Evolutionary conservation across 176 grass and related monocot genomes (phyloP), one percentile per base, ranked within the genome.

Genomic region (Canna indica): DNA sequence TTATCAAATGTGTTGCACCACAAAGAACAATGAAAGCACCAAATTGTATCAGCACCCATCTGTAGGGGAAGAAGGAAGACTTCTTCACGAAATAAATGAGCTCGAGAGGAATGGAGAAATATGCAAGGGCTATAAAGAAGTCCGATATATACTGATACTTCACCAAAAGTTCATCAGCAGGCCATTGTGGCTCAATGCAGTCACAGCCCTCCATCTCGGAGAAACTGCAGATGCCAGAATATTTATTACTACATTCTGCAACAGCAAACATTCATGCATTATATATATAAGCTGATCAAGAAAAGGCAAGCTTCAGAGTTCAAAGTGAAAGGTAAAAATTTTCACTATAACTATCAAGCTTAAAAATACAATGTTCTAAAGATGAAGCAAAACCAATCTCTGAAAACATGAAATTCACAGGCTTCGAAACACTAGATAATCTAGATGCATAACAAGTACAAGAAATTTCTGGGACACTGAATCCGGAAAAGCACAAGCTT

Each of bases 21-120:
- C 87, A 90, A 70, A 90, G 87, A 69, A 90, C 80, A 5, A 90
- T 90, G 69, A 90, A 90, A 10, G 87, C 87, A 35, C 87, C 87
- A 14, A 90, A 90, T 41, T 90, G 87, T 67, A 90, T 83, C 27
- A 90, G 61, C 35, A 90, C 87, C 87, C 87, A 90, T 69, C 83
- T 76, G 47, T 90, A 90, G 2, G 87, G 87, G 73, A 90, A 90
- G 80, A 87, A 81, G 44, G 87, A 83, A 1, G 82, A 90, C 77
- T 88, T 90, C 80, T 87, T 90, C 38, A 85, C 79, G n/a, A 95
- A 90, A 61, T 90, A 95, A 63, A 88, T 85, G 50, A 95, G 80
- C 77, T 95, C 84, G n/a, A 95, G 68, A 0, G 85, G 91, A 64
- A 95, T 90, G 7, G 85, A 83, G 85, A 95, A 88, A 70, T 91